These are phyloP conservation scores for Sarocladium kiliense DNA, from an alignment of 2,329 filamentous ascomycete genomes.

Conservation along the genomic window DNA sequence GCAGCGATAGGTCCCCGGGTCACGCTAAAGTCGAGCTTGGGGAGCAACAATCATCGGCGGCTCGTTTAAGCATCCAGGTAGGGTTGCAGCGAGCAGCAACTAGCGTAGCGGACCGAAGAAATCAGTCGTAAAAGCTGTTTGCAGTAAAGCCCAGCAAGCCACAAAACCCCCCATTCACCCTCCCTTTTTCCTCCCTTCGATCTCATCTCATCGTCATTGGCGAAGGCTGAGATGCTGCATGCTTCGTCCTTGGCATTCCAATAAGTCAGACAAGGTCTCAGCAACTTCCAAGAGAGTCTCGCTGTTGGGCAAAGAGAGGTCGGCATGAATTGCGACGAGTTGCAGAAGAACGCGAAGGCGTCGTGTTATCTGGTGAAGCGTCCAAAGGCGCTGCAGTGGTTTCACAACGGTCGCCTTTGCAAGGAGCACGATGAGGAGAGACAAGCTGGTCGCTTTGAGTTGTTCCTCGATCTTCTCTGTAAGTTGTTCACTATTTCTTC, in stretches of 20 bases:
- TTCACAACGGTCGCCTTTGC: slow-evolving; percentile 34
- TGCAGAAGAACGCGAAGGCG: slow-evolving; percentile 23
- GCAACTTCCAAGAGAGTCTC: neutral
- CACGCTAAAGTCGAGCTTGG: too few relatives aligned
- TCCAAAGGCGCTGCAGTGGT: slow-evolving; percentile 39
- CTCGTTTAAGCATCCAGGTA: neutral
- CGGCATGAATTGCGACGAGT: slow-evolving; percentile 31
- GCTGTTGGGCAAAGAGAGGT: neutral
- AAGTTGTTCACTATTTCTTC: slow-evolving; percentile 11
- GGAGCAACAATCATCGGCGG: too few relatives aligned
- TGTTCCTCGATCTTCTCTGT: slow-evolving; percentile 45
- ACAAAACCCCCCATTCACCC: neutral
- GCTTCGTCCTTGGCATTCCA: neutral
- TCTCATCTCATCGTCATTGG: neutral
- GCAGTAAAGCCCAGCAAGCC: neutral
- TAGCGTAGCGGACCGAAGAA: neutral
- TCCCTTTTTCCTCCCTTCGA: neutral
- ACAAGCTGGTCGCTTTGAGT: slow-evolving; percentile 40
- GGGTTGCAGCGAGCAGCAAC: neutral
- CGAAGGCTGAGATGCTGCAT: neutral
- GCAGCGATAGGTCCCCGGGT: too few relatives aligned
- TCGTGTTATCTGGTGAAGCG: slow-evolving; percentile 30
- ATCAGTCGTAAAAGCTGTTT: neutral
- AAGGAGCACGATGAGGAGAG: slow-evolving; percentile 35
- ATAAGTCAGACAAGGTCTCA: neutral